phyloP scores from a whole-genome alignment of 495 filamentous ascomycete species.

The Aspergillus baeticus region DNA sequence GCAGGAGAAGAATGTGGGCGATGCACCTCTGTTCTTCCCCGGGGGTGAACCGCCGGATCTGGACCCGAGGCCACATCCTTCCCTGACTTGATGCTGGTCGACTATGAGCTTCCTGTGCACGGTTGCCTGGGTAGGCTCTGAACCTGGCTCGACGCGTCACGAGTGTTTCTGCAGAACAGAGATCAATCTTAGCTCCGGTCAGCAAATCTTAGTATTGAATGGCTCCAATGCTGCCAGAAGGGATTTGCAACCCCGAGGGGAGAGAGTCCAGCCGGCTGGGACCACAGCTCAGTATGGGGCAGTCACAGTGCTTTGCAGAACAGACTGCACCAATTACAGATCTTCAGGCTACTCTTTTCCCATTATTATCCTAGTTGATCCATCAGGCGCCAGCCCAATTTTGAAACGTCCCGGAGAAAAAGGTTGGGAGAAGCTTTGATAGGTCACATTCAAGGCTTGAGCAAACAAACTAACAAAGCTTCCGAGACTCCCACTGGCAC shows the following conservation, averaged over 20 bases:
- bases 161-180: no score
- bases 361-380: not conserved
- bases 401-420: slow-evolving; percentile 1
- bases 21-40: slow-evolving; percentile 5
- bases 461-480: slow-evolving; percentile 1
- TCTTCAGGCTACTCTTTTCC: not conserved
- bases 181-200: no score
- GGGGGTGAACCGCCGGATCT: not conserved
- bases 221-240: no score
- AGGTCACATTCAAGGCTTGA: slow-evolving; percentile 3
- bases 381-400: not conserved
- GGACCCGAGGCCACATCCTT: not conserved
- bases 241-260: no score
- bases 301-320: not conserved
- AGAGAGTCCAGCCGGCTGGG: not conserved
- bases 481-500: not conserved
- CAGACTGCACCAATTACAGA: not conserved
- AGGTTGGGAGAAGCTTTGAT: slow-evolving; percentile 9
- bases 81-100: not conserved
- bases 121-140: not conserved
- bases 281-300: not conserved
- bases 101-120: not conserved
- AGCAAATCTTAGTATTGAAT: no score
- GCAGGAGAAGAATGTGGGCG: slow-evolving; percentile 18
- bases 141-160: not conserved